Conservation (phyloP, 768 basidiomycete genomes). For the Suillus subaureus region DNA sequence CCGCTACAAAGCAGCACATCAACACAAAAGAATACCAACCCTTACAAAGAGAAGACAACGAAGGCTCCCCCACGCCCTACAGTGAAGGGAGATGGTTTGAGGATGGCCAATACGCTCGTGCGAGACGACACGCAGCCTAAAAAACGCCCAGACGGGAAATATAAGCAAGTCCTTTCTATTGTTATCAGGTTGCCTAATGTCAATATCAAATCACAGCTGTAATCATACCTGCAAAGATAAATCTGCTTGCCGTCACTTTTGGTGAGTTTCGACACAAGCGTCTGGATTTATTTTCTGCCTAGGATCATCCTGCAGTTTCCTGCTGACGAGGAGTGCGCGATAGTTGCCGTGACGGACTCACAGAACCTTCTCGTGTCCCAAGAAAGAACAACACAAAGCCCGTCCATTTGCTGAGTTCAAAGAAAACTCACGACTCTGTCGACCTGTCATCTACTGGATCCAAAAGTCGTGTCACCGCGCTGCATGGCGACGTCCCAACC, state of each 20-base stretch:
- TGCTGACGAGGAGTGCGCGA: constrained; percentile 10
- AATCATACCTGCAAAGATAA: constrained; percentile 84
- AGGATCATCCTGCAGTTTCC: neutral
- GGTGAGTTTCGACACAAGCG: constrained; percentile 45
- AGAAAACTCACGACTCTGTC: neutral
- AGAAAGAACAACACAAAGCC: constrained; percentile 33
- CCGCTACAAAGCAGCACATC: neutral
- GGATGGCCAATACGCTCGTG: too few relatives aligned
- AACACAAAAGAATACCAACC: neutral
- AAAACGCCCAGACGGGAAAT: constrained; percentile 64
- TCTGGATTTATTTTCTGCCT: constrained; percentile 7
- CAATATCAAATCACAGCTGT: constrained; percentile 49
- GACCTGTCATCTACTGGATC: neutral
- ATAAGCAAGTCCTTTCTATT: constrained; percentile 44
- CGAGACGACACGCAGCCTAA: constrained; percentile 23
- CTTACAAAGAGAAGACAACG: neutral
- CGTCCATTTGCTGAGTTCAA: constrained; percentile 1
- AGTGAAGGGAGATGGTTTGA: neutral
- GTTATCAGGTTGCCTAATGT: neutral
- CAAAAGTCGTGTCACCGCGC: constrained; percentile 1
- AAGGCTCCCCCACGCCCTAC: neutral
- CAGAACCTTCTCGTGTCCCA: constrained; percentile 47
- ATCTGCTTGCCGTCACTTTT: constrained; percentile 70
- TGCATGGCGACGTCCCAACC: constrained; percentile 7
- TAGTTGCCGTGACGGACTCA: constrained; percentile 75